Evolutionary conservation across 345 rosid genomes (phyloP), one percentile per base, ranked within the genome.

Genomic region (Eucalyptus grandis): DNA sequence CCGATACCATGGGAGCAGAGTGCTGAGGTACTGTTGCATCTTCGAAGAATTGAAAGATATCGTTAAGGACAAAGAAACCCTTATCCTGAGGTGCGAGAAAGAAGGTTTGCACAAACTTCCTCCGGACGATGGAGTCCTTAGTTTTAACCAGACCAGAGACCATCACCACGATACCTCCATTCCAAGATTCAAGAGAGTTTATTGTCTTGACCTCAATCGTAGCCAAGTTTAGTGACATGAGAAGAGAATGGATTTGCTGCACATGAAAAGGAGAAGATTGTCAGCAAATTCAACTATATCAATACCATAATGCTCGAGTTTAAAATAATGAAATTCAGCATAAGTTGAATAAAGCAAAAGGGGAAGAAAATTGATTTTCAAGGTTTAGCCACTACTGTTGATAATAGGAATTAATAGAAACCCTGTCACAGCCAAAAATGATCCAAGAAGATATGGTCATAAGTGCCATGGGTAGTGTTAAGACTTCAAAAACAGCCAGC

Each of bases 31-130:
- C 86, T 12, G 91, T 69, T 82, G 89, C 97, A 12, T 96, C 98
- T 11, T 94, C 95, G 37, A 94, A 67, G 89, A 96, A 96, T 89
- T 95, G 98, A 90, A 98, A 97, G 90, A 97, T 93, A 94, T 98
- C 99, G 89, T 95, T 98, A 51, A 95, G 96, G 90, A 98, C 96
- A 90, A 95, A 98, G 89, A 93, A 97, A 87, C 99, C 99, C 93
- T 95, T 96, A 69, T 96, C 97, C 91, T 98, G 99, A 85, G 99
- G 99, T 88, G 99, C 99, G 22, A 98, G 98, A 88, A 98, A 97
- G 89, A 98, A 98, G 37, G 96, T 94, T 91, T 97, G 97, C 93
- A 96, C 94, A 87, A 97, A 98, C 81, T 92, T 94, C 91, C 99
- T 96, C 90, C 95, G 92, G 89, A 91, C 91, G 51, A 56, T 88